Evolutionary conservation across 768 basidiomycete genomes (phyloP), one percentile per base, ranked within the genome.

Genomic region (Strobilomyces dryophilus): DNA sequence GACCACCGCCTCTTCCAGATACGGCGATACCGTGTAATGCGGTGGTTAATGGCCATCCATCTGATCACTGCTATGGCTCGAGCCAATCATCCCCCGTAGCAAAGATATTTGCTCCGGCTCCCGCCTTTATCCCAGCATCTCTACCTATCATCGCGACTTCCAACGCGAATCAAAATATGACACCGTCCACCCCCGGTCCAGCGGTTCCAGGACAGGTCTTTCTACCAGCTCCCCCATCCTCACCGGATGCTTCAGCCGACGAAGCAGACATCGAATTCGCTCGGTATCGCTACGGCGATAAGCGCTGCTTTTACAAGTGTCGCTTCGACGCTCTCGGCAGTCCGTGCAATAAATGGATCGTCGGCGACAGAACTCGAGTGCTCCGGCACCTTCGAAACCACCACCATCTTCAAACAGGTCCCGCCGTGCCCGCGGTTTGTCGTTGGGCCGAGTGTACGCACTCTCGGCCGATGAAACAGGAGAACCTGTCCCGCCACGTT

Each of bases 401-500:
- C 45, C 67, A 68, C 20, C 60, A 43, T 27, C 56, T 62, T 9
- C 54, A 62, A 14, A 60, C 48, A 0, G 60, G 53, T 17, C 53
- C 59, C 10, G 50, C 60, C 5, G 5, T n/a, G 14, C 54, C 57
- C 12, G 56, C 60, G 2, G 0, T 20, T 18, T 68, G 67, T 35
- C 61, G 20, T 4, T 70, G 69, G 67, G 55, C 57, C 10, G 47
- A 36, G 40, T 68, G 69, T 37, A 58, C 57, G 12, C 63, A 63
- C 47, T 17, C 55, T 12, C 47, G 52, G 52, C 41, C 47, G 52
- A 65, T 68, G 65, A 68, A 65, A 47, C 67, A 66, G 52, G 67
- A 68, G 51, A 68, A 70, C 15, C 66, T 68, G 3, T 58, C 69
- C 2, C 66, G 67, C 9, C 67, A 68, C 40, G 49, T 68, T 14